phyloP scores from a whole-genome alignment of 352 stramenopile genomes.

The Phytophthora sp. region DNA sequence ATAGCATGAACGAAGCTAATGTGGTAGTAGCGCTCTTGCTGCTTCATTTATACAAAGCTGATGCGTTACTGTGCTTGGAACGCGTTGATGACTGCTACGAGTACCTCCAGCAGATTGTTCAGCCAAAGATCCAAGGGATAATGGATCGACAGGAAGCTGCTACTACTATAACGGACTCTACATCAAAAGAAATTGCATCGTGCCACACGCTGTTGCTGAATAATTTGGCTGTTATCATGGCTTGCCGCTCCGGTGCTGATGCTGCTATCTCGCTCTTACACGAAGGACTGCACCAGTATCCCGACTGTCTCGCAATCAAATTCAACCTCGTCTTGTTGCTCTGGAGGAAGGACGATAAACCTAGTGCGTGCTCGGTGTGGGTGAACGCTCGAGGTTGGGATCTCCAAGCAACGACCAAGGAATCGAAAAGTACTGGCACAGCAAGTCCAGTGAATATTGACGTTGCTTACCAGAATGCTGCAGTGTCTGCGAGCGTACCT shows the following conservation, averaged over 20 bases:
- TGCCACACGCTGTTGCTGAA: slow-evolving; percentile 74
- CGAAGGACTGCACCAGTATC: slow-evolving; percentile 50
- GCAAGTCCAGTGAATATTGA: slow-evolving; percentile 23
- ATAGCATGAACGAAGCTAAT: neutral
- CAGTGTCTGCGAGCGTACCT: slow-evolving; percentile 19
- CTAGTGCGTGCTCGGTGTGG: slow-evolving; percentile 68
- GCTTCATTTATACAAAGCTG: slow-evolving; percentile 69
- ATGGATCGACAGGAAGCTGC: slow-evolving; percentile 1
- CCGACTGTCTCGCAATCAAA: slow-evolving; percentile 43
- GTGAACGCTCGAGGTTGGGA: slow-evolving; percentile 66
- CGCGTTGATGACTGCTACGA: slow-evolving; percentile 61
- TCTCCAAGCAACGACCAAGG: slow-evolving; percentile 37
- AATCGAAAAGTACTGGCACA: neutral
- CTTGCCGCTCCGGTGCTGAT: slow-evolving; percentile 48
- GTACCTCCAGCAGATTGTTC: slow-evolving; percentile 43
- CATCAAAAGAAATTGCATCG: slow-evolving; percentile 33
- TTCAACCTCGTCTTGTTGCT: slow-evolving; percentile 86
- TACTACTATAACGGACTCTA: neutral
- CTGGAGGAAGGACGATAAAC: slow-evolving; percentile 57
- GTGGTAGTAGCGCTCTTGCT: slow-evolving; percentile 21
- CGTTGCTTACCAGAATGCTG: slow-evolving; percentile 29
- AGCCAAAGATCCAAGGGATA: slow-evolving; percentile 37
- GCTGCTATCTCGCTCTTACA: slow-evolving; percentile 52
- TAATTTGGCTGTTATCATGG: slow-evolving; percentile 68
- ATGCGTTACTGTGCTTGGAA: slow-evolving; percentile 80